Evolutionary conservation across 1,139 yeast species (phyloP).

Genomic region (Arxiozyma bovina): DNA sequence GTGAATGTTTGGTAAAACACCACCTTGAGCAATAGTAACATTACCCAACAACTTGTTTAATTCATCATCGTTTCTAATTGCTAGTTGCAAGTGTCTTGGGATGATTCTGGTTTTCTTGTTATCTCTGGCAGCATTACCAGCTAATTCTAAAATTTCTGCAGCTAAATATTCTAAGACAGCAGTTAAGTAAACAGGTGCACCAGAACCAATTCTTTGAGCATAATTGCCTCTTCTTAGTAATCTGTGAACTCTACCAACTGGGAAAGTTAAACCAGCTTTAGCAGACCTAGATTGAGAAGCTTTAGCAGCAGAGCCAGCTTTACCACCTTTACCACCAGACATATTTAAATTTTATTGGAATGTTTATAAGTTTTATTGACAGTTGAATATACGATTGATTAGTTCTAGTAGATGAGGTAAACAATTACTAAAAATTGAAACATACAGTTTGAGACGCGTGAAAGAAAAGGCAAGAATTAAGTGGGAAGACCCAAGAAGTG

Average conservation of each 20-base stretch:
- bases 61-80: slow-evolving; percentile 97
- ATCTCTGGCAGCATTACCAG: slow-evolving; percentile 98
- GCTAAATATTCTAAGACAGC: slow-evolving; percentile 94
- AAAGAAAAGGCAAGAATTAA: too few relatives aligned
- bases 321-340: slow-evolving; percentile 99
- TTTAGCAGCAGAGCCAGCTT: slow-evolving; percentile 88
- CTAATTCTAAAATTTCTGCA: slow-evolving; percentile 95
- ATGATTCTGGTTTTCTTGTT: slow-evolving; percentile 97
- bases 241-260: slow-evolving; percentile 99
- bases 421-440: neutral
- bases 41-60: slow-evolving; percentile 88
- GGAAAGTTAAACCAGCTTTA: slow-evolving; percentile 98
- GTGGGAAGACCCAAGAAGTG: neutral
- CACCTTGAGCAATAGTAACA: slow-evolving; percentile 95
- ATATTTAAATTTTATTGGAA: slow-evolving; percentile 35
- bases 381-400: neutral
- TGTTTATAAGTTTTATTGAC: slow-evolving; percentile 11
- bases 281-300: slow-evolving; percentile 96
- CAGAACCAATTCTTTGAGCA: slow-evolving; percentile 98
- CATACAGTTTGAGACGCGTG: neutral
- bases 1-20: slow-evolving; percentile 96
- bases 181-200: slow-evolving; percentile 93
- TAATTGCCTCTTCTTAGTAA: slow-evolving; percentile 95
- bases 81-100: slow-evolving; percentile 96
- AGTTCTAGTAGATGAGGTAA: neutral